Conservation (phyloP, 371 early-diverging fungal genomes). For the Mucor plumbeus region DNA sequence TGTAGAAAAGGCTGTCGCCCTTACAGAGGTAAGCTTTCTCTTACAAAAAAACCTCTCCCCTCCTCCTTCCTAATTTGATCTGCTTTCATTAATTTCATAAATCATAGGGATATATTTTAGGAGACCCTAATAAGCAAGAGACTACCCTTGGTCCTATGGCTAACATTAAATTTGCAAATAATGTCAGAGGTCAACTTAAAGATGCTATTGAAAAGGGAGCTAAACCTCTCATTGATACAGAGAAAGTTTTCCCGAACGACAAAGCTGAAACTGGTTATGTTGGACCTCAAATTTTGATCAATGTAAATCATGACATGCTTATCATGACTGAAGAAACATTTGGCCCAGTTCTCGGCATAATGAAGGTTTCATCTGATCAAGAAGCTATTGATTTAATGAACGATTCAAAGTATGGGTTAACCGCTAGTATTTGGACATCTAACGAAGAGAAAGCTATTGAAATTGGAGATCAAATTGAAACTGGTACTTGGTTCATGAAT, state of each 20-base stretch:
- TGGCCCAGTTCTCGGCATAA: constrained; percentile 84
- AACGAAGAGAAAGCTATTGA: constrained; percentile 62
- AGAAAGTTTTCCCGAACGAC: constrained; percentile 61
- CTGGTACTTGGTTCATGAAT: constrained; percentile 90
- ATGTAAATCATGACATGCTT: constrained; percentile 77
- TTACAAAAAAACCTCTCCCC: too few relatives aligned
- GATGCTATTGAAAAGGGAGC: constrained; percentile 83
- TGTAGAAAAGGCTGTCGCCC: constrained; percentile 67
- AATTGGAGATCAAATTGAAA: constrained; percentile 75
- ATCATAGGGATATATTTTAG: constrained; percentile 58
- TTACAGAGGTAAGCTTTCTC: constrained; percentile 55
- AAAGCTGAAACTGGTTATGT: constrained; percentile 69
- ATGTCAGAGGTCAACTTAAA: constrained; percentile 70
- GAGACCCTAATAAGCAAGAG: constrained; percentile 68
- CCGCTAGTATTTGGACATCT: constrained; percentile 86
- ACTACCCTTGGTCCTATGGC: constrained; percentile 87
- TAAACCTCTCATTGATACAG: constrained; percentile 62
- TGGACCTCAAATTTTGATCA: constrained; percentile 76
- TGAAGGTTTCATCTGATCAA: constrained; percentile 73
- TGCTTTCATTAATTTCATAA: neutral
- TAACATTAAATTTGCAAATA: constrained; percentile 67
- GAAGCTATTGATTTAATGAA: constrained; percentile 84
- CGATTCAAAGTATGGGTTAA: constrained; percentile 82
- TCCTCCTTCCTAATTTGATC: neutral
- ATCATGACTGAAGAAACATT: constrained; percentile 89